Evolutionary conservation across 805 yeast species (phyloP).

Genomic region (Starmerella cellae): DNA sequence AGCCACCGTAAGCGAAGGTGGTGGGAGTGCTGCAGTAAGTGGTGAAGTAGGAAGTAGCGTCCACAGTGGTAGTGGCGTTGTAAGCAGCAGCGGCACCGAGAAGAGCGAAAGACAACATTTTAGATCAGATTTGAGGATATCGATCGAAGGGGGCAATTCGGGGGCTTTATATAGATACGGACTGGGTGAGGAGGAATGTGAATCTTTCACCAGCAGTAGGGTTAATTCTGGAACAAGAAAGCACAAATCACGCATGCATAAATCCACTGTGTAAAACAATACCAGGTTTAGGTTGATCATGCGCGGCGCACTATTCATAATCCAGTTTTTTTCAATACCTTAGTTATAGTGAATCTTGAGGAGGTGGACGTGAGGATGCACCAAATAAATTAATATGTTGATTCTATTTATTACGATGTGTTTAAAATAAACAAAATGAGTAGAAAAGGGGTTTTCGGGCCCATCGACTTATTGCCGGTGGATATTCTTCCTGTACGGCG

Average conservation of each 20-base stretch:
- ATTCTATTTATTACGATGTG: too few relatives aligned
- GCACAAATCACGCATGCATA: not conserved
- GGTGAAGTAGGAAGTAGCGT: conserved; percentile 13
- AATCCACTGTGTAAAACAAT: too few relatives aligned
- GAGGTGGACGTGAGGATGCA: too few relatives aligned
- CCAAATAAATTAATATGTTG: too few relatives aligned
- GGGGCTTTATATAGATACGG: not conserved
- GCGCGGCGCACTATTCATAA: too few relatives aligned
- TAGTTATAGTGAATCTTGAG: too few relatives aligned
- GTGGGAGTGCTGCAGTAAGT: conserved; percentile 16
- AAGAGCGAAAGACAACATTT: conserved; percentile 16
- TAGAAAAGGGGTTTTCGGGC: too few relatives aligned
- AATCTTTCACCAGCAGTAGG: not conserved
- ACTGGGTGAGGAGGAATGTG: not conserved
- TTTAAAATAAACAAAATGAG: too few relatives aligned
- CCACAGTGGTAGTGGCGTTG: conserved; percentile 14
- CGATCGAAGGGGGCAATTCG: not conserved
- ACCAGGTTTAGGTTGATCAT: too few relatives aligned
- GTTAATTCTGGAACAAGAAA: not conserved
- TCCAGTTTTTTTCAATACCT: too few relatives aligned
- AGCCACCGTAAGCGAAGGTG: conserved; percentile 14
- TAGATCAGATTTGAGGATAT: not conserved
- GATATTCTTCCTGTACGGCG: too few relatives aligned
- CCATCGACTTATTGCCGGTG: too few relatives aligned
- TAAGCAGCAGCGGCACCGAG: conserved; percentile 12